These are phyloP conservation scores for Scleroderma citrinum DNA, from an alignment of 768 basidiomycete genomes.

Conservation along the genomic window DNA sequence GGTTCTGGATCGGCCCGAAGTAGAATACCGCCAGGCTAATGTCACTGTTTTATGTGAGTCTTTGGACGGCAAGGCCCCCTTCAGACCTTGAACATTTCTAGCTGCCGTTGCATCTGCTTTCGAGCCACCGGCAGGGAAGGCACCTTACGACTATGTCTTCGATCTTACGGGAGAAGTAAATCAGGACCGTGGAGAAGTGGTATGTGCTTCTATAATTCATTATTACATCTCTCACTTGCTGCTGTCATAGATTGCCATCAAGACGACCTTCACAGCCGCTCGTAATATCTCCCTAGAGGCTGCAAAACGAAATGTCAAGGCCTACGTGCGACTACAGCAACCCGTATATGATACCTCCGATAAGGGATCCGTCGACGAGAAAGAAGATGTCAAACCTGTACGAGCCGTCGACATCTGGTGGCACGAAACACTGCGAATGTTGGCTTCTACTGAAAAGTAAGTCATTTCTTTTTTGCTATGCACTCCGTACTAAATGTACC, in stretches of 20 bases:
- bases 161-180: constrained; percentile 80
- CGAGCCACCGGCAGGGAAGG: constrained; percentile 62
- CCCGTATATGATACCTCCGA: constrained; percentile 74
- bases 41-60: constrained; percentile 63
- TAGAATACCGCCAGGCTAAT: constrained; percentile 81
- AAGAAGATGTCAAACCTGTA: constrained; percentile 65
- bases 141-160: constrained; percentile 76
- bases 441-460: constrained; percentile 71
- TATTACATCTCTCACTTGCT: constrained; percentile 4
- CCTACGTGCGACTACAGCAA: constrained; percentile 71
- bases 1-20: constrained; percentile 57
- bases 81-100: constrained; percentile 25
- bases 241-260: constrained; percentile 64
- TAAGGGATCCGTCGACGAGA: constrained; percentile 63
- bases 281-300: constrained; percentile 70
- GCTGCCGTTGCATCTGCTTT: constrained; percentile 65
- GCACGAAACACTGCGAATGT: constrained; percentile 75
- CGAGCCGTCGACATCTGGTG: constrained; percentile 78
- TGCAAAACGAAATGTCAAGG: constrained; percentile 69
- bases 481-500: constrained; percentile 9
- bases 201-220: constrained; percentile 27
- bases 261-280: constrained; percentile 64
- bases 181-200: constrained; percentile 70
- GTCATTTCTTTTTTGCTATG: constrained; percentile 13
- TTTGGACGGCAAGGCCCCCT: not conserved